Evolutionary conservation across 2,329 filamentous ascomycete genomes (phyloP).

Genomic region (Pseudocercospora ulei): DNA sequence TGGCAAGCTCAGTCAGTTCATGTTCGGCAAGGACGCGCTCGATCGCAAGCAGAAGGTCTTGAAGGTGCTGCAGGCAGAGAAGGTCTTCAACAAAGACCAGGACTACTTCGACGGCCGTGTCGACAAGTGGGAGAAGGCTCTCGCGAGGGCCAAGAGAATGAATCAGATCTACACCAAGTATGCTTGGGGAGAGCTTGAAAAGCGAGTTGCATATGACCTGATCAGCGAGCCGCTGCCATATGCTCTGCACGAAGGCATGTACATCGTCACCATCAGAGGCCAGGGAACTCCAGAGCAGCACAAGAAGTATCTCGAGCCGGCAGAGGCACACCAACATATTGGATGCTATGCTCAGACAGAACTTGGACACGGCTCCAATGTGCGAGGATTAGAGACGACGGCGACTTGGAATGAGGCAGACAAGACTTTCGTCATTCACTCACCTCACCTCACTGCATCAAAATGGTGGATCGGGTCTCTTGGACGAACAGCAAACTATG

Average conservation of each 20-base stretch:
- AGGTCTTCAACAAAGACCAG: slow-evolving; percentile 66
- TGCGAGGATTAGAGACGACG: slow-evolving; percentile 60
- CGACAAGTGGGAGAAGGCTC: slow-evolving; percentile 58
- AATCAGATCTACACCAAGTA: slow-evolving; percentile 57
- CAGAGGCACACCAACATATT: slow-evolving; percentile 60
- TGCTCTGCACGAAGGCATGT: slow-evolving; percentile 62
- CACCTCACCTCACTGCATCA: slow-evolving; percentile 61
- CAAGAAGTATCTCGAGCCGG: slow-evolving; percentile 59
- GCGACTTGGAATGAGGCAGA: slow-evolving; percentile 64
- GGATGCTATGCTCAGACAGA: slow-evolving; percentile 77
- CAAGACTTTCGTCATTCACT: slow-evolving; percentile 66
- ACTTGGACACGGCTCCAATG: slow-evolving; percentile 68
- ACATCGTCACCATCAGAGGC: slow-evolving; percentile 58
- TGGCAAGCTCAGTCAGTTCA: slow-evolving; percentile 56
- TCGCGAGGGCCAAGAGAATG: slow-evolving; percentile 61
- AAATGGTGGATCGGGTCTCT: slow-evolving; percentile 83
- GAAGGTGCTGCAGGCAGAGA: slow-evolving; percentile 55
- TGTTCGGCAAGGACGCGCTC: slow-evolving; percentile 58
- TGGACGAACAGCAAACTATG: slow-evolving; percentile 61
- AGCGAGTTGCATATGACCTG: slow-evolving; percentile 55
- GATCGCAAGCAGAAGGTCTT: slow-evolving; percentile 53
- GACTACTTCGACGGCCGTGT: slow-evolving; percentile 65
- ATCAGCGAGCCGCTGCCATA: slow-evolving; percentile 66
- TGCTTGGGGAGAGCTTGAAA: slow-evolving; percentile 58
- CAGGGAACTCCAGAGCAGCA: slow-evolving; percentile 66